Evolutionary conservation across 164 flowering plant genomes (phyloP).

Genomic region (Dillenia turbinata): DNA sequence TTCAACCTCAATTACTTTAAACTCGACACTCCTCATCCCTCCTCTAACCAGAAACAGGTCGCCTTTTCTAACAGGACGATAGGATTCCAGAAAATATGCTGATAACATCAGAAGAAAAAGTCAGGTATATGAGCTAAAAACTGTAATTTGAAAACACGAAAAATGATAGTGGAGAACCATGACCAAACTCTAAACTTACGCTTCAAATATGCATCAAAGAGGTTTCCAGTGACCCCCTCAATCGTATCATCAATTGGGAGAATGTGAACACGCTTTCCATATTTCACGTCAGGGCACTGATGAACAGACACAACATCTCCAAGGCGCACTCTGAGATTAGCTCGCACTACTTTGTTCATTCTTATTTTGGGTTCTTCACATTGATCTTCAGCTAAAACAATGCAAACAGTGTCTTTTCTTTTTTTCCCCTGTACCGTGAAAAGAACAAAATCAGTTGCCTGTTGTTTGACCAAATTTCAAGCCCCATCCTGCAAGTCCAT

Average conservation of each 20-base stretch:
- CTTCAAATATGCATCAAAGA: constrained; percentile 45
- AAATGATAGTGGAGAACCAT: neutral
- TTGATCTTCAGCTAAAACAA: constrained; percentile 41
- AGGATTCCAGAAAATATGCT: constrained; percentile 65
- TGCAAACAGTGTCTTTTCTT: constrained; percentile 43
- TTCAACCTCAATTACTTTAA: constrained; percentile 61
- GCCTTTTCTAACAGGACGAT: constrained; percentile 65
- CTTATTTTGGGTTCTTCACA: constrained; percentile 49
- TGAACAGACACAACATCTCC: constrained; percentile 54
- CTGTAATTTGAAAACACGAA: neutral
- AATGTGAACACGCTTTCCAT: constrained; percentile 48
- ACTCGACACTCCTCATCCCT: constrained; percentile 71
- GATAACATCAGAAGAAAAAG: constrained; percentile 17
- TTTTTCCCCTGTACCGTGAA: constrained; percentile 40
- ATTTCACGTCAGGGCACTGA: constrained; percentile 46
- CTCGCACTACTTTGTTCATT: constrained; percentile 53
- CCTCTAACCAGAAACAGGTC: constrained; percentile 65
- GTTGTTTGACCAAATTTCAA: too few species aligned
- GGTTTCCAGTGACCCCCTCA: constrained; percentile 50
- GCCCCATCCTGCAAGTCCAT: too few species aligned
- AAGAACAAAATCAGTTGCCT: neutral
- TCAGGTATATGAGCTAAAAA: neutral
- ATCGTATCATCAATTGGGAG: constrained; percentile 52
- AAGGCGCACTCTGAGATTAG: constrained; percentile 46
- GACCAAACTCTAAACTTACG: constrained; percentile 17